Percentiles rank a stretch among this genome's conserved stretches.
phyloP scores from a whole-genome alignment of 768 basidiomycete genomes.

The Erythrobasidium yunnanense region DNA sequence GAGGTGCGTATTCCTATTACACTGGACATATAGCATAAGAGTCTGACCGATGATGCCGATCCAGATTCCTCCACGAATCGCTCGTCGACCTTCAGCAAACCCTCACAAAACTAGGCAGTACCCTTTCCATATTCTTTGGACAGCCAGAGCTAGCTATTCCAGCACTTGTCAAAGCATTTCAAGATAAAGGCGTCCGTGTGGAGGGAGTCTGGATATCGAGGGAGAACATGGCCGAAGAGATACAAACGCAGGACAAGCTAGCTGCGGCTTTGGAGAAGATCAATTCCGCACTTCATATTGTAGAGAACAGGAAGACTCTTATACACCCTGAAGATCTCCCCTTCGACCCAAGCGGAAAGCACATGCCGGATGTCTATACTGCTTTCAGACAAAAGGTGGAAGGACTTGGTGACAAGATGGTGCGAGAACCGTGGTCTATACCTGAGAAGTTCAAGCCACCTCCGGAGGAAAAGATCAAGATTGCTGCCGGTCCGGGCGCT shows the following conservation, averaged over 20 bases:
- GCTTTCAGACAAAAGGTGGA: slow-evolving; percentile 45
- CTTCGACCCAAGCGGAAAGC: slow-evolving; percentile 32
- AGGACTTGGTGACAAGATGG: slow-evolving; percentile 40
- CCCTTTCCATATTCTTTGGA: slow-evolving; percentile 44
- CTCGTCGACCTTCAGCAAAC: slow-evolving; percentile 40
- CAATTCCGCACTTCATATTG: slow-evolving; percentile 24
- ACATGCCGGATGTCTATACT: slow-evolving; percentile 45
- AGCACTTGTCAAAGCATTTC: slow-evolving; percentile 38
- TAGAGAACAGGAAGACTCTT: slow-evolving; percentile 37
- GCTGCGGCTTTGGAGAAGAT: slow-evolving; percentile 30
- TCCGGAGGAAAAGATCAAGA: slow-evolving; percentile 33
- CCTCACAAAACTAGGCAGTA: slow-evolving; percentile 34
- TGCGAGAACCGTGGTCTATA: slow-evolving; percentile 38
- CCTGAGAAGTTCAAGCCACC: slow-evolving; percentile 38
- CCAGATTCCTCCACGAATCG: slow-evolving; percentile 36
- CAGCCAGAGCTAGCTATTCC: slow-evolving; percentile 42
- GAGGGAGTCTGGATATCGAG: slow-evolving; percentile 41
- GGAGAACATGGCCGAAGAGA: slow-evolving; percentile 36
- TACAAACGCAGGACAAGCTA: slow-evolving; percentile 33
- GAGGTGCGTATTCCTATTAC: slow-evolving; percentile 6
- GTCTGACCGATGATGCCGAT: not conserved
- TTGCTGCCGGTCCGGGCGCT: slow-evolving; percentile 19
- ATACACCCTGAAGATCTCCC: slow-evolving; percentile 41
- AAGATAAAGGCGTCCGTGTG: slow-evolving; percentile 38
- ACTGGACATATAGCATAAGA: not conserved